These are phyloP conservation scores for Salinomyces thailandicus DNA, from an alignment of 2,329 filamentous ascomycete genomes.

Conservation along the genomic window DNA sequence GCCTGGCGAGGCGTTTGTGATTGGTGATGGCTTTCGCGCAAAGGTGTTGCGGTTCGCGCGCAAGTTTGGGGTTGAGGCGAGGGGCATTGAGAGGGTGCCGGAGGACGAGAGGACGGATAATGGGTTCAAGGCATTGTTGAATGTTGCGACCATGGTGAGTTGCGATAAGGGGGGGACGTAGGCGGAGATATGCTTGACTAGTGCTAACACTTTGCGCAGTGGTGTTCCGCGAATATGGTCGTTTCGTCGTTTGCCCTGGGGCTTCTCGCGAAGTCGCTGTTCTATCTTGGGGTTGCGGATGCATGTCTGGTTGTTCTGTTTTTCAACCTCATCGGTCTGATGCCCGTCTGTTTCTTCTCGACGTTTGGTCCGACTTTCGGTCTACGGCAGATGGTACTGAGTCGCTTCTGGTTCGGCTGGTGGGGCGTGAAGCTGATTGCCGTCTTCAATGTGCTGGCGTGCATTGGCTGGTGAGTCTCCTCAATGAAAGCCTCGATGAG, in stretches of 20 bases:
- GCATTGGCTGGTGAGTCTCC: conserved; percentile 7
- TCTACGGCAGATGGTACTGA: conserved; percentile 70
- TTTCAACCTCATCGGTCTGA: conserved; percentile 62
- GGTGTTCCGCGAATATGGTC: conserved; percentile 70
- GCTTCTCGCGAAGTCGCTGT: conserved; percentile 57
- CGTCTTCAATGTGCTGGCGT: conserved; percentile 24
- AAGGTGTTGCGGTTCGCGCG: conserved; percentile 53
- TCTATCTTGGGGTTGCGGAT: conserved; percentile 62
- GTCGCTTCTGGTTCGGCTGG: conserved; percentile 61
- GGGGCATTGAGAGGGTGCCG: conserved; percentile 66
- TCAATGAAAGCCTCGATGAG: not conserved
- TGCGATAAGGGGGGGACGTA: no score
- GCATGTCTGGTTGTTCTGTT: conserved; percentile 62
- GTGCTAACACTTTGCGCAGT: conserved; percentile 35
- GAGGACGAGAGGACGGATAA: conserved; percentile 57
- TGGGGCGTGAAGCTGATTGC: conserved; percentile 35
- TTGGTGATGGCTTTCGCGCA: conserved; percentile 47
- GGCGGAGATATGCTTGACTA: not conserved
- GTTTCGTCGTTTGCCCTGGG: conserved; percentile 68
- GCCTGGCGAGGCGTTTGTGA: conserved; percentile 48
- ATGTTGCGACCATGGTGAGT: conserved; percentile 59
- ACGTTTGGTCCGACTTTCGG: conserved; percentile 66
- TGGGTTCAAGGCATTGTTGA: conserved; percentile 43
- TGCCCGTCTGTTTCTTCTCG: conserved; percentile 66
- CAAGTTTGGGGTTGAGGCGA: conserved; percentile 58